These are phyloP conservation scores for Carex parvula DNA, from an alignment of 176 grass and related monocot genomes.

Conservation along the genomic window DNA sequence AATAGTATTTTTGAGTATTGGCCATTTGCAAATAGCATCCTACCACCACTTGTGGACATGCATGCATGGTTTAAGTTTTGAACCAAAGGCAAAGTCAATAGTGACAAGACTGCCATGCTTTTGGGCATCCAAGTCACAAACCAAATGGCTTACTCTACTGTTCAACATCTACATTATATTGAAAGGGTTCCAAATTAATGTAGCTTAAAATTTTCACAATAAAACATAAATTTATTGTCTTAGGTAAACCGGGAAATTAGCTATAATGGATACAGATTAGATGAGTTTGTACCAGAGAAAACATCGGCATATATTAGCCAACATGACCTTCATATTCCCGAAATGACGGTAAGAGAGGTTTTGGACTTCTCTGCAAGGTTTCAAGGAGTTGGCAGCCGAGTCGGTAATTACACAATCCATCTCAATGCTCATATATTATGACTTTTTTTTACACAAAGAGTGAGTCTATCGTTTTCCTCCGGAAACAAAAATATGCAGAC, in stretches of 20 bases:
- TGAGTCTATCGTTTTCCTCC: background rate
- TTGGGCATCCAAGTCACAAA: background rate
- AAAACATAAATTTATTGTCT: background rate
- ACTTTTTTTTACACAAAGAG: background rate
- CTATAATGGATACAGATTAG: constrained; percentile 47
- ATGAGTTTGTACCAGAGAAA: constrained; percentile 53
- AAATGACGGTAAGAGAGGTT: constrained; percentile 66
- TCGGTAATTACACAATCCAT: constrained; percentile 33
- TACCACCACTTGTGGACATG: too few species aligned
- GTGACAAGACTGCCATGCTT: background rate
- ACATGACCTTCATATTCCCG: constrained; percentile 44
- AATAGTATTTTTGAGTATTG: background rate
- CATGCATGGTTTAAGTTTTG: background rate
- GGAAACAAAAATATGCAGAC: constrained; percentile 30
- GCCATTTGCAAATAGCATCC: background rate
- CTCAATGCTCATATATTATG: background rate
- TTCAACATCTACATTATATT: background rate
- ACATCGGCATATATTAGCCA: constrained; percentile 59
- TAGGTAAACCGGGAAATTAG: constrained; percentile 41
- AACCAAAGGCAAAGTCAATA: background rate
- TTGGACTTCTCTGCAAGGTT: constrained; percentile 63
- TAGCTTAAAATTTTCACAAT: background rate
- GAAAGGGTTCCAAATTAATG: background rate
- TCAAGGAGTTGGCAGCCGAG: constrained; percentile 50
- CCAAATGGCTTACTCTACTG: background rate